Percentiles rank a stretch among this genome's conserved stretches.
phyloP scores from a whole-genome alignment of 176 grass and related monocot species.

The Oryza coarctata region DNA sequence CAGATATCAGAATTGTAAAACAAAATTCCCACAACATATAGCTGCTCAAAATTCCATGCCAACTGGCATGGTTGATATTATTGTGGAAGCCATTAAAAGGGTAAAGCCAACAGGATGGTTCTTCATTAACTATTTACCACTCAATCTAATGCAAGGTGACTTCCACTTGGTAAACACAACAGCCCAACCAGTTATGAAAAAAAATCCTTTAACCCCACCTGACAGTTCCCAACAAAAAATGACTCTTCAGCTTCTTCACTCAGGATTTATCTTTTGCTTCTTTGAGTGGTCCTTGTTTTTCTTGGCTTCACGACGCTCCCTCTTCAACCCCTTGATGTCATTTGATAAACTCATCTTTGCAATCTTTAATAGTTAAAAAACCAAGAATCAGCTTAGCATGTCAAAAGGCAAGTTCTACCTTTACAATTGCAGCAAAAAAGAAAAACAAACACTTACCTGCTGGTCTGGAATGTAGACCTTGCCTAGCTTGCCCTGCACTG shows the following conservation, averaged over 20 bases:
- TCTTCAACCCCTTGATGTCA: slow-evolving; percentile 79
- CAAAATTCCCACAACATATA: not conserved
- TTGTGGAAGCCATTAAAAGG: not conserved
- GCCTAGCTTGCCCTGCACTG: slow-evolving; percentile 57
- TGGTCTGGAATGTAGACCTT: slow-evolving; percentile 87
- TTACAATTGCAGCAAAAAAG: not conserved
- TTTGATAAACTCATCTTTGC: slow-evolving; percentile 50
- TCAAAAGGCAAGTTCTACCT: not conserved
- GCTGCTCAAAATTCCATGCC: slow-evolving; percentile 18
- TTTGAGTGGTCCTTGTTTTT: slow-evolving; percentile 68
- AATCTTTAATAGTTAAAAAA: slow-evolving; percentile 51
- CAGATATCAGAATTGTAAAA: not conserved
- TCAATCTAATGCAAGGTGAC: slow-evolving; percentile 10
- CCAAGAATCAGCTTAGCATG: slow-evolving; percentile 15
- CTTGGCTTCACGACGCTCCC: slow-evolving; percentile 77
- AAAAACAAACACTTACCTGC: slow-evolving; percentile 41
- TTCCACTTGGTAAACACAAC: slow-evolving; percentile 7
- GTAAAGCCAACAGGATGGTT: slow-evolving; percentile 7
- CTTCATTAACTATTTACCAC: slow-evolving; percentile 31
- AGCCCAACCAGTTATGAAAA: not conserved
- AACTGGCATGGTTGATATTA: not conserved
- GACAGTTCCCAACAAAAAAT: not conserved
- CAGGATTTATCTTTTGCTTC: slow-evolving; percentile 70
- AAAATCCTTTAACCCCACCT: not conserved
- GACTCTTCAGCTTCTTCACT: slow-evolving; percentile 4